Base-by-base conservation (phyloP, 345 rosid species). In the Capsella bursapastoris region DNA sequence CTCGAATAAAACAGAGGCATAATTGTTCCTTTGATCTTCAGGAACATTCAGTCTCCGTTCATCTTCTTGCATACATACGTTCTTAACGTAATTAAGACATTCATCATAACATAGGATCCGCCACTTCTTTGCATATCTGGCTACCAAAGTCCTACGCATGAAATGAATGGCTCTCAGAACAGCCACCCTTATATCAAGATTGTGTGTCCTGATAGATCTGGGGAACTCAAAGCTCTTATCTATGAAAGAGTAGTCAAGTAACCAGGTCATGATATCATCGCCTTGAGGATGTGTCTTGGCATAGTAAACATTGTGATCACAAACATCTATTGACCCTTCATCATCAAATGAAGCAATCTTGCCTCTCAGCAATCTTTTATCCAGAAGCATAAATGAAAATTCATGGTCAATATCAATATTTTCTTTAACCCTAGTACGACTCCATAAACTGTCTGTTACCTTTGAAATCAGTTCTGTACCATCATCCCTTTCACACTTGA, bases 241-340 rank as follows among this genome's bases (percentile, higher is more conserved):
- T 41, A 3, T 5, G 5, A 11, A 43, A 13, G 64, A n/a, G 48
- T 45, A 14, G 44, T 63, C 76, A 53, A 53, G 35, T 51, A 72
- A 51, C 76, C 76, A 72, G 14, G 55, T 25, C 31, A 72, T 12
- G 59, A 69, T 27, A 52, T 68, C 75, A 27, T 76, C 75, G 7
- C 79, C 74, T 40, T 69, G 70, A 61, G 74, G 50, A 51, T 32
- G 50, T 34, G 57, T 53, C 70, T 69, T 68, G 69, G 74, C 64
- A 25, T 53, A 61, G 69, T 62, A 11, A 62, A 25, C 55, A 29
- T 16, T 32, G 55, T n/a, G 45, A 62, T 63, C 69, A 76, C 57
- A 22, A 52, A 45, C 34, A 22, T 53, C 43, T 43, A 75, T 44
- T 34, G 47, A 13, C 69, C 74, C 69, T 68, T 52, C 70, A 44